Percentiles rank a stretch among this genome's conserved stretches.
Conservation (phyloP, 139 green algal genomes). For the Gonium pectorale region DNA sequence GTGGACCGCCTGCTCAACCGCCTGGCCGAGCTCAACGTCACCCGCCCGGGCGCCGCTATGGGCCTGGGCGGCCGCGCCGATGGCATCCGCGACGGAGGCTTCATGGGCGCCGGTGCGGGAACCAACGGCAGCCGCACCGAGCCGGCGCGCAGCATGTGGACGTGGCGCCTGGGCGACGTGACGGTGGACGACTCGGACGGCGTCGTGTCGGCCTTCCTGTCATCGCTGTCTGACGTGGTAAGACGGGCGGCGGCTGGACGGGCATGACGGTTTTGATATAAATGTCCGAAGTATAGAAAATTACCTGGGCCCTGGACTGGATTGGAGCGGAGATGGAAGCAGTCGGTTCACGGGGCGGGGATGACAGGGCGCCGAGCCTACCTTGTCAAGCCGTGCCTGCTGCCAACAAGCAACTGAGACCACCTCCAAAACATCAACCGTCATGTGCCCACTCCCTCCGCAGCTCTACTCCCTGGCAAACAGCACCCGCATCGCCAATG, state of each 20-base stretch:
- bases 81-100: neutral
- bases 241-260: neutral
- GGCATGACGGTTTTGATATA: neutral
- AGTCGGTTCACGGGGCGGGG: too few relatives aligned
- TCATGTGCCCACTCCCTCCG: too few relatives aligned
- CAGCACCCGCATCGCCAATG: neutral
- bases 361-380: too few relatives aligned
- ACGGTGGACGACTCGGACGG: slow-evolving; percentile 22
- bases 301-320: too few relatives aligned
- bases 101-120: neutral
- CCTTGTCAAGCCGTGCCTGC: too few relatives aligned
- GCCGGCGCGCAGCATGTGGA: neutral
- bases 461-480: slow-evolving; percentile 6
- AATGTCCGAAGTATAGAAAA: too few relatives aligned
- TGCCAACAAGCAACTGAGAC: too few relatives aligned
- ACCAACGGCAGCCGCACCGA: neutral
- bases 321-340: too few relatives aligned
- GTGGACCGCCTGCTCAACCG: slow-evolving; percentile 6
- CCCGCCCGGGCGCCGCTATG: neutral
- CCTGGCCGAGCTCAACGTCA: slow-evolving; percentile 16
- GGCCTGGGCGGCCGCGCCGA: neutral
- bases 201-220: slow-evolving; percentile 26
- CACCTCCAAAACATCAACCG: too few relatives aligned
- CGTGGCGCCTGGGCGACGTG: slow-evolving; percentile 28
- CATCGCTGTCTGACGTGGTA: slow-evolving; percentile 13